Base-by-base conservation (phyloP, 2,329 filamentous ascomycete species). In the Pyrenophora graminea region DNA sequence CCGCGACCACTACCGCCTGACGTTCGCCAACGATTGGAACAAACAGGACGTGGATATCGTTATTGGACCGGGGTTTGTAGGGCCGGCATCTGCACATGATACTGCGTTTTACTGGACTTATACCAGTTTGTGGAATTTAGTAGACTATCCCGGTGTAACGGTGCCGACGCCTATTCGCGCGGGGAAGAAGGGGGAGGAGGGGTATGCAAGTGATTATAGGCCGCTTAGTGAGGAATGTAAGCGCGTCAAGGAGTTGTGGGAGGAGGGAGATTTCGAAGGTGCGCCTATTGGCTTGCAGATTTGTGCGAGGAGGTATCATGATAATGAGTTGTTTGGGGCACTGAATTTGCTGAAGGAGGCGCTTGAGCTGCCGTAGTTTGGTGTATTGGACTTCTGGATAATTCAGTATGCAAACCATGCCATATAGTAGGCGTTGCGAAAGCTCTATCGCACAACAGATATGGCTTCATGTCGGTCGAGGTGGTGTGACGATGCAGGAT, bases 41-140 rank as follows among this genome's bases (percentile, higher is more conserved):
- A 47, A 39, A n/a, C 60, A 62, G 21, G 58, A 57, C 36, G 56
- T 64, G 15, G 62, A 64, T 31, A 44, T 63, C 10, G 58, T 64
- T 6, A 54, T 64, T 19, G 51, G 58, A 2, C 62, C 62, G 12
- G 60, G 55, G 1, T 62, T 60, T 36, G 57, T 62, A 8, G 62
- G 62, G 3, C 59, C 61, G 1, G 62, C 61, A 9, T 58, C 43
- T 43, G 48, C 42, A 18, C 62, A 64, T 34, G 60, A 64, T 7
- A 54, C 56, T 1, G 60, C 58, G 3, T 58, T 63, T 3, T 64
- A 63, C 43, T 64, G 62, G 62, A 61, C 56, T 2, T 65, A 64
- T 30, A 63, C 62, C 4, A 46, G 44, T 23, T 19, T 63, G 33
- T 64, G 46, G 15, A 64, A 64, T 21, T 39, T 60, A 15, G 55